phyloP scores from a whole-genome alignment of 805 yeast genomes.

The Candida anglica region DNA sequence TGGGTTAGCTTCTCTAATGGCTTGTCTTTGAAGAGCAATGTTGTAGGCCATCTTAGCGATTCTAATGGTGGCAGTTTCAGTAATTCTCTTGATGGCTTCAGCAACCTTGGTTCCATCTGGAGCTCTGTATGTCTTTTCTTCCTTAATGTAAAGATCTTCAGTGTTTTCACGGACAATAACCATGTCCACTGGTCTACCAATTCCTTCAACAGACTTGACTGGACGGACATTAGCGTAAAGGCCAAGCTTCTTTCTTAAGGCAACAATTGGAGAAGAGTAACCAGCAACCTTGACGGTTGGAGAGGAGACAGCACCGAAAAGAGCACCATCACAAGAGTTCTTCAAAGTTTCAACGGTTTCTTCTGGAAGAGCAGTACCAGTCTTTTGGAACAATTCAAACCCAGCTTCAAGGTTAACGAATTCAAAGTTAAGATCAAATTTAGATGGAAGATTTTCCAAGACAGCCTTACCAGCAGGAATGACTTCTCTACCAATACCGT shows the following conservation, averaged over 20 bases:
- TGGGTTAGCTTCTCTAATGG: conserved; percentile 58
- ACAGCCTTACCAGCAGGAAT: conserved; percentile 94
- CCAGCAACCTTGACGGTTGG: conserved; percentile 94
- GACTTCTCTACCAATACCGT: conserved; percentile 97
- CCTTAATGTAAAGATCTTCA: conserved; percentile 94
- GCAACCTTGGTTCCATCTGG: conserved; percentile 87
- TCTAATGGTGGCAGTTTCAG: conserved; percentile 79
- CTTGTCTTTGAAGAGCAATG: conserved; percentile 88
- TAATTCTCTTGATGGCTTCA: conserved; percentile 95
- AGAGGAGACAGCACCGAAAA: conserved; percentile 96
- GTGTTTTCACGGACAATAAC: conserved; percentile 98
- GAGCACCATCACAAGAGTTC: conserved; percentile 90
- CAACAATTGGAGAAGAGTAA: conserved; percentile 97
- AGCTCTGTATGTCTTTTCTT: conserved; percentile 71
- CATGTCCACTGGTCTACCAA: conserved; percentile 89
- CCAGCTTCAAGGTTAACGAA: conserved; percentile 92
- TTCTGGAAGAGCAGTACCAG: conserved; percentile 96
- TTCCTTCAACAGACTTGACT: conserved; percentile 85
- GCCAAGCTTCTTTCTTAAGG: conserved; percentile 93
- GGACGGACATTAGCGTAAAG: conserved; percentile 97
- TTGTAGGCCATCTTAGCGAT: conserved; percentile 91
- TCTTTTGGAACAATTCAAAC: conserved; percentile 84
- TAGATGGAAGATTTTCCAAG: conserved; percentile 75
- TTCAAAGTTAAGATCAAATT: conserved; percentile 73
- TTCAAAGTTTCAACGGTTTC: conserved; percentile 78